Base-by-base conservation (phyloP, 164 flowering plant genomes). In the Santalum album region DNA sequence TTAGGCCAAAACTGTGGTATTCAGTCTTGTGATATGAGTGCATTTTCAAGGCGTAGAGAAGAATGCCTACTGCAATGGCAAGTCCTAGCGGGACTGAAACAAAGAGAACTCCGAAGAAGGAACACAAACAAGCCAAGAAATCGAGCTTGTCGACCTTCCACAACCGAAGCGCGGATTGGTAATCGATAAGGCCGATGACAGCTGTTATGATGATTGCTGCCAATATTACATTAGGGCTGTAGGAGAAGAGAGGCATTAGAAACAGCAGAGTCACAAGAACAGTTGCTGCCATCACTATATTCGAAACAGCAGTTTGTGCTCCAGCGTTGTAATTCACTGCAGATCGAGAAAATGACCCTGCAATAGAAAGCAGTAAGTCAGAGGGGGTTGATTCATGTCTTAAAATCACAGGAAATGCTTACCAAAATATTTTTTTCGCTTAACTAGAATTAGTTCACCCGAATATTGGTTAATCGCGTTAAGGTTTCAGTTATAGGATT, bases 71-170 rank as follows among this genome's bases (percentile, higher is more conserved):
- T 2, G 89, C 85, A 29, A 83, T 76, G 25, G 75, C 80, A 36
- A 83, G 82, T 0, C 87, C 90, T 12, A 78, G 56, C 1, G 81
- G 85, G 17, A 81, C 90, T 12, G 87, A 84, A 49, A 81, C 70
- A 72, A 84, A 81, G 27, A 84, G 83, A 54, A 84, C 90, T 0
- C 90, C 90, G 25, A 84, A 60, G 63, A 84, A 84, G 51, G 90
- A 81, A 59, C 74, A 71, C 29, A 74, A 25, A 55, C 87, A 81
- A 22, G 85, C 79, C 34, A 81, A 12, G 70, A 79, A 84, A 51
- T 84, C 87, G 19, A 84, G 75, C 34, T 84, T 84, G 71, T 81
- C 90, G n/a, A 81, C 76, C 59, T 78, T 84, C 83, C 80, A 84
- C 24, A 84, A 49, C 1, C 54, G 54, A 25, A 59, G 56, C 6